These are phyloP conservation scores for Halophytophthora batemanensis DNA, from an alignment of 352 stramenopile species.

Conservation along the genomic window DNA sequence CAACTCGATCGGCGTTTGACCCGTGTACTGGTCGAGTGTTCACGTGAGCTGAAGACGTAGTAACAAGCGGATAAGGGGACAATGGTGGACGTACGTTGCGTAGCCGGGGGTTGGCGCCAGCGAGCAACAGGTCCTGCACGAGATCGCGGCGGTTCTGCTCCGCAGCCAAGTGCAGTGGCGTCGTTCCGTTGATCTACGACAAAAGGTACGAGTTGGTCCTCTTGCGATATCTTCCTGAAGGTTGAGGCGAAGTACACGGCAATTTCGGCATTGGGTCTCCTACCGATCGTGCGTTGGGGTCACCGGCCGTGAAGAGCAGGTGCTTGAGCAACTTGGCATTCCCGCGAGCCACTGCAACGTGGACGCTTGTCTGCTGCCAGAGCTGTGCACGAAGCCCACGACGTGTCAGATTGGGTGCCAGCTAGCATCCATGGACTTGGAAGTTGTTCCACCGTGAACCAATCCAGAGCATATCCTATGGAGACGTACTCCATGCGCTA, in stretches of 20 bases:
- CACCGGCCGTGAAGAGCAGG: conserved; percentile 39
- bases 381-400: too few relatives aligned
- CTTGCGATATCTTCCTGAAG: too few relatives aligned
- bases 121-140: conserved; percentile 53
- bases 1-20: conserved; percentile 47
- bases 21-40: conserved; percentile 31
- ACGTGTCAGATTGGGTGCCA: too few relatives aligned
- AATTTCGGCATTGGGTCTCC: neutral
- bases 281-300: conserved; percentile 53
- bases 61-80: neutral
- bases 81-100: conserved; percentile 35
- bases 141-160: conserved; percentile 48
- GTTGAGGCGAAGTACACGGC: too few relatives aligned
- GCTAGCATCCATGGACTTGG: too few relatives aligned
- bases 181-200: conserved; percentile 60
- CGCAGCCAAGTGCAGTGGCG: conserved; percentile 53
- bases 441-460: too few relatives aligned
- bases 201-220: too few relatives aligned
- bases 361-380: conserved; percentile 59
- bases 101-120: conserved; percentile 53
- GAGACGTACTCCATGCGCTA: conserved; percentile 48
- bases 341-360: conserved; percentile 48
- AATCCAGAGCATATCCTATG: too few relatives aligned
- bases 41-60: neutral
- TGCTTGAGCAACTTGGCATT: conserved; percentile 58